A percentile compares a stretch with the other conserved stretches of the same genome.
These are phyloP conservation scores for Alternaria infectoria DNA, from an alignment of 2,329 filamentous ascomycete species.

Conservation along the genomic window DNA sequence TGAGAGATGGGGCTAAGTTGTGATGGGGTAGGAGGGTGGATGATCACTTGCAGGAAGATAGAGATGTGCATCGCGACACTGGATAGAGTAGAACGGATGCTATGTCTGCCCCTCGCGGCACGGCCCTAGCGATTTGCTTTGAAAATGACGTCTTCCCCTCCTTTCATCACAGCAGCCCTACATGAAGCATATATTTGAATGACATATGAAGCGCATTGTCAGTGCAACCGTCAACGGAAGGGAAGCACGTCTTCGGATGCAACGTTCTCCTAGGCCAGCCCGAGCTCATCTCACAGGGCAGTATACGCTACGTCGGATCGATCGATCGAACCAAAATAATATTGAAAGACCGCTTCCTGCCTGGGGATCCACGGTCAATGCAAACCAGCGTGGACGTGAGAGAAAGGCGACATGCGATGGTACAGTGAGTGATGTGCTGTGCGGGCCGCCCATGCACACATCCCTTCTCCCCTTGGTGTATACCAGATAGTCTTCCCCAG, in stretches of 20 bases:
- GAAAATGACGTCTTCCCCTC: background rate
- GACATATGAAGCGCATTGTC: background rate
- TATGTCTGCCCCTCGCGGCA: background rate
- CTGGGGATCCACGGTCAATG: background rate
- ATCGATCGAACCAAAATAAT: background rate
- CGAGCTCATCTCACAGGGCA: background rate
- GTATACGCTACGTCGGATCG: background rate
- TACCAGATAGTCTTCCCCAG: background rate
- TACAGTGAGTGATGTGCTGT: background rate
- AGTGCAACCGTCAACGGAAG: background rate
- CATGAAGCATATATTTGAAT: background rate
- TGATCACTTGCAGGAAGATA: background rate
- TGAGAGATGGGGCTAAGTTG: constrained; percentile 32
- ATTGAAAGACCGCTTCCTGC: background rate
- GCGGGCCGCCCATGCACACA: background rate
- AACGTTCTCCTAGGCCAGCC: background rate
- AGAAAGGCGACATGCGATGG: background rate
- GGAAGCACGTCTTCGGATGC: background rate
- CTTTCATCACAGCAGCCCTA: background rate
- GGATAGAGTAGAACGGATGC: background rate
- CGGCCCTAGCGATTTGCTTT: background rate
- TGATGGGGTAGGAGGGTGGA: constrained; percentile 12
- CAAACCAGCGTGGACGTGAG: background rate
- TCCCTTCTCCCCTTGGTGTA: background rate
- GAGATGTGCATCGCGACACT: background rate